Evolutionary conservation across 139 green algal genomes (phyloP), one percentile per base, ranked within the genome.

Genomic region (Asterochloris erici): DNA sequence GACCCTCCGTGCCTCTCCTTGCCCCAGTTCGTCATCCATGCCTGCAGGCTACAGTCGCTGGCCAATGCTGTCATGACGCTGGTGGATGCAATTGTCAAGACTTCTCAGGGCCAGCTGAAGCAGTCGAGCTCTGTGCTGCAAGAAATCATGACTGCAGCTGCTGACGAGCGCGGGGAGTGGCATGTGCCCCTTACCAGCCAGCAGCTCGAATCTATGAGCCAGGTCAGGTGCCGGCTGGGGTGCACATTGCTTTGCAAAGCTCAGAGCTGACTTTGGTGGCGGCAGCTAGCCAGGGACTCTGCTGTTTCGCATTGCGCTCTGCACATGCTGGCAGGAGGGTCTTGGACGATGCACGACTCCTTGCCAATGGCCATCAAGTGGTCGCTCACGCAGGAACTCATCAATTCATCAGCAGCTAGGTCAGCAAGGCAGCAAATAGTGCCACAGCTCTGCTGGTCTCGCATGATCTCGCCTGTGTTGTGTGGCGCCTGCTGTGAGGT

Each of bases 91-190:
- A 90, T 97, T 62, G 89, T 98, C 26, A 86, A 91, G 70, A 85
- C 88, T 23, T 96, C 91, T 16, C 90, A 98, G 84, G 77, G 88
- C 68, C 89, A 97, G 84, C 87, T 97, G 28, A 83, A 79, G 21
- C 86, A 94, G 83, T 93, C 91, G 77, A 85, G 85, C 29, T 80
- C 81, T 24, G 77, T 95, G 24, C 86, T 95, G 75, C 89, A 96
- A 87, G 83, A 91, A 24, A 93, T 98, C 24, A 74, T 98, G 28
- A 87, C 81, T 27, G 89, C 94, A n/a, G 94, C 90, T 26, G 94
- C 94, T 19, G 90, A 98, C 82, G 91, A 91, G 14, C 87, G 86
- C 19, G 94, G 95, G 4, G 90, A 98, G 86, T 98, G 96, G 94
- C 87, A 95, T 78, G 76, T 98, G 83, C 96, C 96, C 11, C 87